Base-by-base conservation (phyloP, 768 basidiomycete species). In the Tremella mesenterica region DNA sequence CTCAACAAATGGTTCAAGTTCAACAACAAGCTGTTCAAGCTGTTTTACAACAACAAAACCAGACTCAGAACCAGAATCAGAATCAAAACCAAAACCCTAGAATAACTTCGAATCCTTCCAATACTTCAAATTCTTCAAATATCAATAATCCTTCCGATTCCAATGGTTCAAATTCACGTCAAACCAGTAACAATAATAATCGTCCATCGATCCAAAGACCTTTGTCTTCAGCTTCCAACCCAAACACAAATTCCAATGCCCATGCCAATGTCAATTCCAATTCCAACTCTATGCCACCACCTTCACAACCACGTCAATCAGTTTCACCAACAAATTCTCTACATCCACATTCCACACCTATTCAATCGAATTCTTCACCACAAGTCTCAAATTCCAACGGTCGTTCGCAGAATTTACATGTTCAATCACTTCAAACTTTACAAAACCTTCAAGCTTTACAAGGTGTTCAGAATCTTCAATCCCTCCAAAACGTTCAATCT, bases 1-100 rank as follows among this genome's bases (percentile, higher is more conserved):
- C 53, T 28, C 57, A 59, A 51, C 59, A 60, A 43, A 56, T 60
- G 59, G 47, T 31, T 23, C 23, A 48, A 30, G 47, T 18, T 3
- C 47, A 48, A 23, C 20, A 20, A 3, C 47, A 25, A 7, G 23
- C 23, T 27, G 23, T 18, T n/a, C 47, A 48, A 48, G 47, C 55
- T 18, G 46, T 34, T 3, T 31, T 50, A n/a, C 47, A 33, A 49
- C 34, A 41, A 31, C 53, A 47, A 7, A 25, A 49, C 41, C 50
- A 52, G 48, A 44, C 49, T 2, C 49, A 50, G 43, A 50, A 48
- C 31, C 54, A 46, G 5, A 44, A 48, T 12, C 36, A 44, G 25
- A 27, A 47, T 14, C 50, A 52, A 27, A 27, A 28, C 38, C 47
- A 28, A n/a, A n/a, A n/a, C n/a, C n/a, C n/a, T n/a, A 14, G 4